Conservation (phyloP, 148 eudicot species). For the Vaccinium corymbosum region DNA sequence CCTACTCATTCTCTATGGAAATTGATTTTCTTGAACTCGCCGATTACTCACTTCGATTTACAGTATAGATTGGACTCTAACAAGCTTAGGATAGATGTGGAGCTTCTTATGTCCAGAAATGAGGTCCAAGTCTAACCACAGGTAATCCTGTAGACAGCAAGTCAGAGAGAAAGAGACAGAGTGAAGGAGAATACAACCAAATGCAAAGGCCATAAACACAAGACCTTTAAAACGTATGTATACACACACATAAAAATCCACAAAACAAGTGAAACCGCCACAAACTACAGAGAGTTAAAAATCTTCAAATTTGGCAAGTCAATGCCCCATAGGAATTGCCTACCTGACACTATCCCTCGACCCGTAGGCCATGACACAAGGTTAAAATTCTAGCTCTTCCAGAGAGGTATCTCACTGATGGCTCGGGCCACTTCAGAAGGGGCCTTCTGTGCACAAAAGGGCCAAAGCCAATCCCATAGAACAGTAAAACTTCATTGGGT, state of each 20-base stretch:
- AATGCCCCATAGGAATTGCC: not conserved
- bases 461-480: too few species aligned
- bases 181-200: not conserved
- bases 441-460: not conserved
- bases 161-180: not conserved
- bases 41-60: conserved; percentile 5
- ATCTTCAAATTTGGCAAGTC: not conserved
- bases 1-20: conserved; percentile 31
- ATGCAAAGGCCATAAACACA: not conserved
- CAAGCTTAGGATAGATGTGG: not conserved
- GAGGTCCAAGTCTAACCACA: not conserved
- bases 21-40: not conserved
- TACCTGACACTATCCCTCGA: not conserved
- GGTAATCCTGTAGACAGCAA: conserved; percentile 6
- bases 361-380: not conserved
- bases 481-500: too few species aligned
- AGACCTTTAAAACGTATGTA: not conserved
- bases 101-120: conserved; percentile 6
- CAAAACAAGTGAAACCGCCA: not conserved
- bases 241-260: not conserved
- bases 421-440: not conserved
- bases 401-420: not conserved
- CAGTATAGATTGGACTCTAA: not conserved
- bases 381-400: not conserved
- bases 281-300: not conserved